A percentile compares a stretch with the other conserved stretches of the same genome.
These are phyloP conservation scores for Tuber magnatum DNA, from an alignment of 495 filamentous ascomycete species.

Conservation along the genomic window DNA sequence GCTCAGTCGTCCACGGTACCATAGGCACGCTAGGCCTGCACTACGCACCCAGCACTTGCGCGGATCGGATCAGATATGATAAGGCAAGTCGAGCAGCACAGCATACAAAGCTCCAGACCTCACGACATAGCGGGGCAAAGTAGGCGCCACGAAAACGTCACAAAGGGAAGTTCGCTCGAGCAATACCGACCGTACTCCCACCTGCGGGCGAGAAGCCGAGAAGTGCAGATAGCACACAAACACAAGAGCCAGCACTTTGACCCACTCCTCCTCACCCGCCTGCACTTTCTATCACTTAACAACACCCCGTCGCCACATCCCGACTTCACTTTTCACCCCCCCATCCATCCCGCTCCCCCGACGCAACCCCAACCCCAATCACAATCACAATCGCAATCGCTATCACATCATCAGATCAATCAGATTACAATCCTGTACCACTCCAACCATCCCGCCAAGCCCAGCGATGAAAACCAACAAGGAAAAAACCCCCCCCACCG, in stretches of 20 bases:
- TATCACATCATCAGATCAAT: slow-evolving; percentile 2
- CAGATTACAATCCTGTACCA: background rate
- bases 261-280: too few relatives aligned
- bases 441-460: background rate
- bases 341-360: background rate
- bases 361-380: background rate
- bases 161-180: background rate
- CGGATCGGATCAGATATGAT: slow-evolving; percentile 2
- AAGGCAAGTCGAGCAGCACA: background rate
- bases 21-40: background rate
- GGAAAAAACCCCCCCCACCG: background rate
- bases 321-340: background rate
- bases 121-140: background rate
- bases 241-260: too few relatives aligned
- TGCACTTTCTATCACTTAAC: background rate
- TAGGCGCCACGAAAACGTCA: background rate
- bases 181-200: background rate
- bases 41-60: background rate
- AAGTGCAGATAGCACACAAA: background rate
- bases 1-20: background rate
- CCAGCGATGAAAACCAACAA: background rate
- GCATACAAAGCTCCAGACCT: background rate
- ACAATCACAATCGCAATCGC: background rate
- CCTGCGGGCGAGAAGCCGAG: too few relatives aligned
- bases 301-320: background rate